Base-by-base conservation (phyloP, 2,329 filamentous ascomycete genomes). In the Colletotrichum australisinense region DNA sequence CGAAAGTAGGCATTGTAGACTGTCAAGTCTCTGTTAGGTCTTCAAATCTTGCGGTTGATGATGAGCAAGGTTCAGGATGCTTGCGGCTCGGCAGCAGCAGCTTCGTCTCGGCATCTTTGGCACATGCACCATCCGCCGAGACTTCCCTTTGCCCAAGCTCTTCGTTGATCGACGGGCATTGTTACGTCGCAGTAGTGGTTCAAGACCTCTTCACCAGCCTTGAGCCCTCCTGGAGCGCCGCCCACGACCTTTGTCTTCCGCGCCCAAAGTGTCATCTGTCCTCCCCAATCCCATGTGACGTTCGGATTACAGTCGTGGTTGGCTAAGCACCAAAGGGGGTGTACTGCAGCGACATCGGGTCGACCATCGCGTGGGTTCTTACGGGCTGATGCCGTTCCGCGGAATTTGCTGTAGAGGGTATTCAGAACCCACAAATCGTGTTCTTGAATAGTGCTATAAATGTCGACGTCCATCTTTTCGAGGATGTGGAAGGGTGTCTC, bases 271-370 rank as follows among this genome's bases (percentile, higher is more conserved):
- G 90, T 89, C 88, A 97, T 95, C 65, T 88, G 89, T 1, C 93
- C 94, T 32, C 93, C 92, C 94, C 95, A 98, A 79, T 97, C 94
- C 97, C 97, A 99, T 4, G 90, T 90, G 52, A 98, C 95, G 81
- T 98, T 98, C 9, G 97, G 97, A 80, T 98, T 92, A 83, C 97
- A 99, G 81, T 95, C 95, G 81, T 99, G 97, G 79, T 99, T 99
- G 32, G 96, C 95, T 35, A 98, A 87, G 83, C 95, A 98, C 95
- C 97, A 99, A 77, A 97, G 91, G 2, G 96, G 95, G 83, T 98
- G 95, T 32, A 98, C 95, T 32, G 96, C 96, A 32, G 94, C 95
- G 5, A 98, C 93, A 78, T 98, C 97, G 0, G 97, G 96, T 11
- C 94, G 91, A 3, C 95, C 94, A 75, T 96, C 94, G 77, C 90